Evolutionary conservation across 2,329 filamentous ascomycete genomes (phyloP).

Genomic region (Dothistroma pini): DNA sequence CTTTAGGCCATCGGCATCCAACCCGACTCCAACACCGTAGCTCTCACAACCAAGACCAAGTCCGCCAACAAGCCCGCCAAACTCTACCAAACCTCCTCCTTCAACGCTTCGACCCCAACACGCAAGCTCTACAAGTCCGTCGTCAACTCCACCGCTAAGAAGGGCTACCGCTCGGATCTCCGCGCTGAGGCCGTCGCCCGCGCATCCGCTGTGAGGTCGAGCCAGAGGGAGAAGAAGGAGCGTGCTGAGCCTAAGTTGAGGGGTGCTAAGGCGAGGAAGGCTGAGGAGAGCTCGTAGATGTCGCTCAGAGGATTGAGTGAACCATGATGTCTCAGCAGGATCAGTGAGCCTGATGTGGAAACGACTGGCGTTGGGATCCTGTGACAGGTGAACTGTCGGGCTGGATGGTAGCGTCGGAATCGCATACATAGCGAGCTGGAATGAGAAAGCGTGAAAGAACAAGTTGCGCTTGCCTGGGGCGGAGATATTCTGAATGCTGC

Average conservation of each 20-base stretch:
- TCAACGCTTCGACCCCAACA: conserved; percentile 67
- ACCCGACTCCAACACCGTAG: conserved; percentile 73
- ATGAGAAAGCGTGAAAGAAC: not conserved
- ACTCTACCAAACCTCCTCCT: conserved; percentile 61
- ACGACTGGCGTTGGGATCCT: not conserved
- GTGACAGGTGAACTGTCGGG: not conserved
- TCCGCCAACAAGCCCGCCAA: conserved; percentile 69
- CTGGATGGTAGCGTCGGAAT: not conserved
- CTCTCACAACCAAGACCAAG: conserved; percentile 74
- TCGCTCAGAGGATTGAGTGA: not conserved
- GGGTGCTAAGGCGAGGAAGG: conserved; percentile 36
- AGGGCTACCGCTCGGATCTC: conserved; percentile 66
- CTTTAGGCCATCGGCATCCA: conserved; percentile 75
- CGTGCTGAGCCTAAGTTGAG: conserved; percentile 59
- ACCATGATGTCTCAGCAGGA: not conserved
- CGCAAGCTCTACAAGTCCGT: conserved; percentile 89
- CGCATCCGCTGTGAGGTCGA: conserved; percentile 69
- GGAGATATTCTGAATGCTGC: not conserved
- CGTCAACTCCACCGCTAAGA: conserved; percentile 77
- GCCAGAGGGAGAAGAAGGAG: conserved; percentile 69
- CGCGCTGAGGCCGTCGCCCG: conserved; percentile 69
- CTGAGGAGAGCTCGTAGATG: conserved; percentile 9
- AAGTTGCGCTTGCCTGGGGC: not conserved
- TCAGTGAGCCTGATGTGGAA: not conserved
- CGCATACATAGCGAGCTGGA: not conserved